Percentiles rank a stretch among this genome's conserved stretches.
These are phyloP conservation scores for Colletotrichum echinochloae DNA, from an alignment of 2,329 filamentous ascomycete species.

Conservation along the genomic window DNA sequence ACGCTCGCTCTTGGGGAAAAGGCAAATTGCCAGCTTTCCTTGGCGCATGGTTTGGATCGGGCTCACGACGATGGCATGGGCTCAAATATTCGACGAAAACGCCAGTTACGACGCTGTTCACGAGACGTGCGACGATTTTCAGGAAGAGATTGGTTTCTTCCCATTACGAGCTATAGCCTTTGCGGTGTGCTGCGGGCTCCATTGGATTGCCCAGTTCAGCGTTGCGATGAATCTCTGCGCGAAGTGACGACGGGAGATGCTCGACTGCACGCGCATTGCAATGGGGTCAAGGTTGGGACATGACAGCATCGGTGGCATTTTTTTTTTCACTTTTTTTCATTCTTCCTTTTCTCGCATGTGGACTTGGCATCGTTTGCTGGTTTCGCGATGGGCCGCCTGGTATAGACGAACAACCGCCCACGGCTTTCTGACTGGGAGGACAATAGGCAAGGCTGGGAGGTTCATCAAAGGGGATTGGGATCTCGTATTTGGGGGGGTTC, in stretches of 20 bases:
- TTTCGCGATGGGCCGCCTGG: conserved; percentile 18
- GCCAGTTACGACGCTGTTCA: conserved; percentile 36
- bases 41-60: conserved; percentile 34
- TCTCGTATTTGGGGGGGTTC: conserved; percentile 18
- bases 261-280: conserved; percentile 27
- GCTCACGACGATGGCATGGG: conserved; percentile 32
- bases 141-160: conserved; percentile 17
- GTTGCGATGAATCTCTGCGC: neutral
- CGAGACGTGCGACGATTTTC: conserved; percentile 31
- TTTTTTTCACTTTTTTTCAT: neutral
- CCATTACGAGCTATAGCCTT: conserved; percentile 14
- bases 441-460: conserved; percentile 18
- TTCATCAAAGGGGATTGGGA: conserved; percentile 8
- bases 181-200: neutral
- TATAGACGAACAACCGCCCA: conserved; percentile 24
- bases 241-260: conserved; percentile 15
- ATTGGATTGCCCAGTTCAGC: neutral
- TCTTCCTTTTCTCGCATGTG: conserved; percentile 11
- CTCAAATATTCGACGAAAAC: conserved; percentile 29
- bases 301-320: conserved; percentile 25
- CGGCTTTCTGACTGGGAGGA: conserved; percentile 36
- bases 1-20: conserved; percentile 27
- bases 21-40: neutral
- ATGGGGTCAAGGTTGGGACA: conserved; percentile 24
- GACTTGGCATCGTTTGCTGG: conserved; percentile 24